Evolutionary conservation across 2,329 filamentous ascomycete species (phyloP).

Genomic region (Botrytis fabae): DNA sequence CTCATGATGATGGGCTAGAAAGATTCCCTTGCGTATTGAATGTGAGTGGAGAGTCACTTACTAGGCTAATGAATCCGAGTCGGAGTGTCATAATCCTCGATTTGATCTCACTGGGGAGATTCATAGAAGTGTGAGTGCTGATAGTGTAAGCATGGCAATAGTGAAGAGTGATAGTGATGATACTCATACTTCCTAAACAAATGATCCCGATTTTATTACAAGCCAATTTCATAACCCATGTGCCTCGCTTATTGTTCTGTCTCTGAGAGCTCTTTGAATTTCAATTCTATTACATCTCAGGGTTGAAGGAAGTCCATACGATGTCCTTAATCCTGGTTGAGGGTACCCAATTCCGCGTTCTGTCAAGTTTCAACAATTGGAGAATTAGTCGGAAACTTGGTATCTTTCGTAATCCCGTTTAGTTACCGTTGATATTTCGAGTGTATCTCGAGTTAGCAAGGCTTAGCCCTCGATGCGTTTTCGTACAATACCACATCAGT

Average conservation of each 20-base stretch:
- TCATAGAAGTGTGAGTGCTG: not conserved
- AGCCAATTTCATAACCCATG: too few species aligned
- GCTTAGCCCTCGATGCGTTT: constrained; percentile 1
- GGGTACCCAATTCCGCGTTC: not conserved
- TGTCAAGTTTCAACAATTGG: not conserved
- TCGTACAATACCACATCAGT: not conserved
- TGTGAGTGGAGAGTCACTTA: not conserved
- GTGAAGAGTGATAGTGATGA: not conserved
- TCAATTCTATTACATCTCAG: not conserved
- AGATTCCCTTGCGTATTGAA: not conserved
- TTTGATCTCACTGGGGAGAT: not conserved
- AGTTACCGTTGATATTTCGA: not conserved
- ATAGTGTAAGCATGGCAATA: not conserved
- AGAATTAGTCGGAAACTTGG: not conserved
- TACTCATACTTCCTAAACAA: not conserved
- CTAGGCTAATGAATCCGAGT: not conserved
- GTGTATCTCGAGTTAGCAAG: not conserved
- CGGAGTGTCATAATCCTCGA: not conserved
- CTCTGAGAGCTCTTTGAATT: not conserved
- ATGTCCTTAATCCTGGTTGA: not conserved
- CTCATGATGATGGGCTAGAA: not conserved
- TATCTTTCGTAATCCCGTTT: not conserved
- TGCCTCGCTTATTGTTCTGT: not conserved
- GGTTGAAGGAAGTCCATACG: not conserved
- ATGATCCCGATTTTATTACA: not conserved